Evolutionary conservation across 306 rosid genomes (phyloP).

Genomic region (Hippophae tibetana): DNA sequence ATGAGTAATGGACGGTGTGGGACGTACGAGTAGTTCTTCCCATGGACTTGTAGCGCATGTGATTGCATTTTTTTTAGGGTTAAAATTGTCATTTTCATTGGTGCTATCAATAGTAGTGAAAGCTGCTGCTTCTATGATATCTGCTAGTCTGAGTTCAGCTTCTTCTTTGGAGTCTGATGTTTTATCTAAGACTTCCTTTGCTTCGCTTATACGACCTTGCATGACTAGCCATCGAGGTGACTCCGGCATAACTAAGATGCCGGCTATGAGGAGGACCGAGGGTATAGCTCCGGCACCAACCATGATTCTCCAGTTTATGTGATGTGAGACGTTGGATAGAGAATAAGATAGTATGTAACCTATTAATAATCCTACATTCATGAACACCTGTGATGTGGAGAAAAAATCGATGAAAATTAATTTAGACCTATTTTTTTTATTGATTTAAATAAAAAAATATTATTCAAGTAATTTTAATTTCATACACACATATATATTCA

Average conservation of each 20-base stretch:
- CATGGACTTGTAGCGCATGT: slow-evolving; percentile 37
- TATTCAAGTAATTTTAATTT: too few species aligned
- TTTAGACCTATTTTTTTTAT: too few species aligned
- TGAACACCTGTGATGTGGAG: slow-evolving; percentile 29
- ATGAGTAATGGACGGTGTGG: slow-evolving; percentile 50
- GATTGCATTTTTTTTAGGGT: background rate
- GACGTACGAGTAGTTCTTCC: slow-evolving; percentile 42
- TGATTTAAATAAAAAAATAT: too few species aligned
- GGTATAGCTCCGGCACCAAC: slow-evolving; percentile 51
- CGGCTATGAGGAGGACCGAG: slow-evolving; percentile 22
- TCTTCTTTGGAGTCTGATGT: slow-evolving; percentile 51
- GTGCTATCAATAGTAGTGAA: background rate
- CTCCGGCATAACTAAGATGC: slow-evolving; percentile 58
- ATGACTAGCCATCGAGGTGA: slow-evolving; percentile 72
- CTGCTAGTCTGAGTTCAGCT: slow-evolving; percentile 35
- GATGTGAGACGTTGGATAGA: slow-evolving; percentile 30
- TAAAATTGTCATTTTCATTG: background rate
- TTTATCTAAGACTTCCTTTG: slow-evolving; percentile 35
- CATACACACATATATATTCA: too few species aligned
- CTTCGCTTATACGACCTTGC: slow-evolving; percentile 59
- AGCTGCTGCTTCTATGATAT: slow-evolving; percentile 49
- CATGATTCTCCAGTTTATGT: slow-evolving; percentile 48
- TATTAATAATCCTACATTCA: slow-evolving; percentile 35
- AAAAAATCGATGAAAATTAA: too few species aligned
- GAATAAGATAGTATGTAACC: slow-evolving; percentile 48